Evolutionary conservation across 164 flowering plant species (phyloP).

Genomic region (Vitis rotundifolia): DNA sequence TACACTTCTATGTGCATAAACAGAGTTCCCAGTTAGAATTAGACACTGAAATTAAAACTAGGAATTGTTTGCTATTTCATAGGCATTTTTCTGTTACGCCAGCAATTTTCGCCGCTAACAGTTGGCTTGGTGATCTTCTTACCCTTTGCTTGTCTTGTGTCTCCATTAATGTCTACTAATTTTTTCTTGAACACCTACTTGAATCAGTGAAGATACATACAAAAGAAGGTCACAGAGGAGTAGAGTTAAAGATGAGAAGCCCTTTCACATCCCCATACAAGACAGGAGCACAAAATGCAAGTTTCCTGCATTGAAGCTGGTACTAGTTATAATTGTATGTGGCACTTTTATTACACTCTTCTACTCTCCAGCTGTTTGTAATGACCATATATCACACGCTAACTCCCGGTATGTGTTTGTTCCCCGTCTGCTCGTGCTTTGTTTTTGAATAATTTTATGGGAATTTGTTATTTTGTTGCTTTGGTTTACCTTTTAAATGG

Average conservation of each 20-base stretch:
- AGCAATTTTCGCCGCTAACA: neutral
- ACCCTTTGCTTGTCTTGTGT: neutral
- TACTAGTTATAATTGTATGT: conserved; percentile 23
- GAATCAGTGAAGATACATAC: conserved; percentile 47
- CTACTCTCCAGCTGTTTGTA: conserved; percentile 32
- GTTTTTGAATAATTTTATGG: neutral
- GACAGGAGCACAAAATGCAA: conserved; percentile 35
- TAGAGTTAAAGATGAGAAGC: conserved; percentile 35
- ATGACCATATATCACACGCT: conserved; percentile 15
- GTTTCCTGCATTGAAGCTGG: conserved; percentile 32
- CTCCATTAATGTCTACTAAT: neutral
- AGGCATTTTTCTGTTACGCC: neutral
- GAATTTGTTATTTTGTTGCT: too few species aligned
- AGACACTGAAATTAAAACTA: neutral
- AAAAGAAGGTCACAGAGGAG: conserved; percentile 37
- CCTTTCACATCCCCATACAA: conserved; percentile 16
- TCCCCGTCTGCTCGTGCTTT: neutral
- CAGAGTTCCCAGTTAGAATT: neutral
- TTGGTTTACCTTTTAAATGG: too few species aligned
- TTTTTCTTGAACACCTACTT: conserved; percentile 5
- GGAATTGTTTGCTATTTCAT: neutral
- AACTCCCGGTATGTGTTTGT: conserved; percentile 17
- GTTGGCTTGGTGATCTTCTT: neutral
- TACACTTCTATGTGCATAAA: neutral
- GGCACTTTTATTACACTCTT: conserved; percentile 31